phyloP scores from a whole-genome alignment of 2,329 filamentous ascomycete species.

The Leptosphaerulina australis region DNA sequence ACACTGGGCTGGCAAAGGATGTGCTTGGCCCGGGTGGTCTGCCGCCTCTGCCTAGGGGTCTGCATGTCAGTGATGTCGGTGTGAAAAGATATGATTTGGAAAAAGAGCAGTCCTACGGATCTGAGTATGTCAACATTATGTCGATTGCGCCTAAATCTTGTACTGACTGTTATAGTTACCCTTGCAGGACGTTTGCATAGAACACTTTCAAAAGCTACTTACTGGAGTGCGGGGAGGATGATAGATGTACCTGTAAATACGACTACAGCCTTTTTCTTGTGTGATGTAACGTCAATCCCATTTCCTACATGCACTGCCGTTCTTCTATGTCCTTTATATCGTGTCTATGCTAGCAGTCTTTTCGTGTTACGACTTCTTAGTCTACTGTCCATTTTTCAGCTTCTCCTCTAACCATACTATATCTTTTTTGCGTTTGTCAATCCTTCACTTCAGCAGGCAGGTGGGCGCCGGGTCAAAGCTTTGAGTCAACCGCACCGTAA shows the following conservation, averaged over 20 bases:
- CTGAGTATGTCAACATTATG: slow-evolving; percentile 41
- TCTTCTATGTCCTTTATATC: not conserved
- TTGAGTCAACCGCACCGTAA: slow-evolving; percentile 28
- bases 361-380: not conserved
- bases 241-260: slow-evolving; percentile 40
- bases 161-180: slow-evolving; percentile 46
- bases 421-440: not conserved
- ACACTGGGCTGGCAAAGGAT: slow-evolving; percentile 58
- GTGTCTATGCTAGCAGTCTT: too few species aligned
- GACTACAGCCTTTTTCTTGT: slow-evolving; percentile 22
- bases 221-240: slow-evolving; percentile 18
- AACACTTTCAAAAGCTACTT: not conserved
- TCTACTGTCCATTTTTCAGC: too few species aligned
- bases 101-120: slow-evolving; percentile 70
- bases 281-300: slow-evolving; percentile 8
- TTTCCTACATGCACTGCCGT: not conserved
- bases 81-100: slow-evolving; percentile 73
- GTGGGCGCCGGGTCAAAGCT: slow-evolving; percentile 8
- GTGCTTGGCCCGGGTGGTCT: slow-evolving; percentile 78
- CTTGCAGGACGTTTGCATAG: slow-evolving; percentile 54
- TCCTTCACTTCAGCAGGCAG: slow-evolving; percentile 14
- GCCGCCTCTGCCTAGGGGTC: slow-evolving; percentile 83
- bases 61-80: slow-evolving; percentile 61
- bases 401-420: not conserved
- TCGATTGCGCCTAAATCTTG: not conserved